Base-by-base conservation (phyloP, 2,329 filamentous ascomycete genomes). In the Phyllachora maydis region DNA sequence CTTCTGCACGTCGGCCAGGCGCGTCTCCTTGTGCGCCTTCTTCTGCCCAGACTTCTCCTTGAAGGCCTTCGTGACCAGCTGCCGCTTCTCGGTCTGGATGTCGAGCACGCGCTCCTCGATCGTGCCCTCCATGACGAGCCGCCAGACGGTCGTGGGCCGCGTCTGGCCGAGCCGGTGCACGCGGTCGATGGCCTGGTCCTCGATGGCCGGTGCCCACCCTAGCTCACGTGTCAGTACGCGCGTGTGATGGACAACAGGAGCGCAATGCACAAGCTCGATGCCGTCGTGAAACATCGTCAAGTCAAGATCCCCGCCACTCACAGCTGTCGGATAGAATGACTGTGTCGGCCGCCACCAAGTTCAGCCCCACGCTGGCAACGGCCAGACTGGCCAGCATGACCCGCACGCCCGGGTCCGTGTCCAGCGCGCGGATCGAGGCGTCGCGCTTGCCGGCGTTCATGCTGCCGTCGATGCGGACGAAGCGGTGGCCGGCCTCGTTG, bases 171-270 rank as follows among this genome's bases (percentile, higher is more conserved):
- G 56, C 1, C 82, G 63, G 41, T 92, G 78, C 5, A 92, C 81
- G 4, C 82, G 72, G 40, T 92, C 82, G 3, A 91, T 62, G 4
- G 83, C 83, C 42, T 92, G 82, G 35, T 91, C 81, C 45, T 92
- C 82, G 26, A 92, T 88, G 1, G 81, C 81, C 0, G 82, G 82
- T 2, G 82, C 81, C 76, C 82, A 92, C 82, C 79, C 56, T 48
- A 17, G 8, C 11, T 8, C 11, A 8, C 14, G 9, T 5, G 20
- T 22, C 15, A 22, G 20, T 14, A 14, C 4, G 11, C 9, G 11
- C 14, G 5, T 22, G 20, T 14, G 6, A 14, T 13, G 28, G 9
- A 16, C 9, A 14, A 19, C 10, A 6, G 11, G 11, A 11, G 8
- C n/a, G n/a, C n/a, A n/a, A n/a, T n/a, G n/a, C n/a, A n/a, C n/a